Conservation (phyloP, 495 filamentous ascomycete genomes). For the Diplogelasinospora grovesii region DNA sequence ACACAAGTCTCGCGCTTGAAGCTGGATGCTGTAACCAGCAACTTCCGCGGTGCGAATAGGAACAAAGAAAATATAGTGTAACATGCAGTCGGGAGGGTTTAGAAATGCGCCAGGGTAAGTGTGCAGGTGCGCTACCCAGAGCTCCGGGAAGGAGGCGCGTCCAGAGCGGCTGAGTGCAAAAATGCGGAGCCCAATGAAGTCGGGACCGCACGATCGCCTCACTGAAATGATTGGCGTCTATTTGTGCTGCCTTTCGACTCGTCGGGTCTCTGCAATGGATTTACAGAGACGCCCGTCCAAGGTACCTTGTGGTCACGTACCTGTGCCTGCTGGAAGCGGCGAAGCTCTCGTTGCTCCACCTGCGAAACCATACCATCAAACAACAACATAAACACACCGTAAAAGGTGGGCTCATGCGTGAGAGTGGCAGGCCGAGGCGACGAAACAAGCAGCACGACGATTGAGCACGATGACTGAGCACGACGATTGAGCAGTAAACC, state of each 20-base stretch:
- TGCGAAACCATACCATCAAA: constrained; percentile 2
- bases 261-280: constrained; percentile 11
- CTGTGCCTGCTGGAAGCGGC: too few species aligned
- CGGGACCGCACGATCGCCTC: constrained; percentile 12
- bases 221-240: constrained; percentile 17
- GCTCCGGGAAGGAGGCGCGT: constrained; percentile 12
- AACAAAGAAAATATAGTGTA: neutral
- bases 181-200: constrained; percentile 7
- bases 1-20: constrained; percentile 5
- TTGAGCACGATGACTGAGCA: too few species aligned
- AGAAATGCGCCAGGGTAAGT: constrained; percentile 4
- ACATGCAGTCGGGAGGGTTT: constrained; percentile 7
- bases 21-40: constrained; percentile 9
- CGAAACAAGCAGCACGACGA: too few species aligned
- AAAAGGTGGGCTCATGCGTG: too few species aligned
- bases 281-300: constrained; percentile 9
- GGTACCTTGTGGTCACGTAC: constrained; percentile 5
- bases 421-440: too few species aligned
- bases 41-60: neutral
- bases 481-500: too few species aligned
- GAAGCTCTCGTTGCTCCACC: neutral
- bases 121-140: constrained; percentile 8
- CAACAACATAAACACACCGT: constrained; percentile 5
- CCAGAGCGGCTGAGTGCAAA: constrained; percentile 13
- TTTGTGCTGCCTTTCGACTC: constrained; percentile 1